A percentile compares a stretch with the other conserved stretches of the same genome.
These are phyloP conservation scores for Combretum micranthum DNA, from an alignment of 345 rosid genomes.

Conservation along the genomic window DNA sequence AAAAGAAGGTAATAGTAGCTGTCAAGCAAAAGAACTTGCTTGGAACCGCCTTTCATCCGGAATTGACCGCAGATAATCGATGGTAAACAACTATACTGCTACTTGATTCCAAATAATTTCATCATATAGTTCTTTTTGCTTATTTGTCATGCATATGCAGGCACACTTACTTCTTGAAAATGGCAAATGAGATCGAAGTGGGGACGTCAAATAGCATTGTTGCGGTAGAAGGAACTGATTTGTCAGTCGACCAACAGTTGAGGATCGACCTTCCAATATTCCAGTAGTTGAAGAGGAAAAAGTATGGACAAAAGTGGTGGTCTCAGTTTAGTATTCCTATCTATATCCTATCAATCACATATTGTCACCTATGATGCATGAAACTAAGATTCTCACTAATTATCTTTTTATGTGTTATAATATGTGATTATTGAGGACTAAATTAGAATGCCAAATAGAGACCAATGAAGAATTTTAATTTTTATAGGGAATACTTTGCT, in stretches of 20 bases:
- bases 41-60: slow-evolving; percentile 94
- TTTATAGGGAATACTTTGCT: too few species aligned
- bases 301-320: neutral
- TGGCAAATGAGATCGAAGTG: slow-evolving; percentile 47
- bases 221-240: slow-evolving; percentile 36
- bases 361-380: too few species aligned
- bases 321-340: too few species aligned
- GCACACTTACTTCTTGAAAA: slow-evolving; percentile 86
- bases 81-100: slow-evolving; percentile 40
- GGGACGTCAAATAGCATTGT: slow-evolving; percentile 43
- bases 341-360: too few species aligned
- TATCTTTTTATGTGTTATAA: too few species aligned
- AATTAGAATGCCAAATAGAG: too few species aligned
- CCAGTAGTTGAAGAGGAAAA: slow-evolving; percentile 14
- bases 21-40: slow-evolving; percentile 76
- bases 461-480: too few species aligned
- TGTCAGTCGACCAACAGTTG: slow-evolving; percentile 24
- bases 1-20: slow-evolving; percentile 74
- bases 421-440: too few species aligned
- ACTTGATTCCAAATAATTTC: neutral
- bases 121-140: neutral
- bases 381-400: too few species aligned
- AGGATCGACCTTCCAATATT: slow-evolving; percentile 75
- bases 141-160: slow-evolving; percentile 27
- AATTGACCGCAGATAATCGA: slow-evolving; percentile 85